Evolutionary conservation across 371 early-diverging fungal genomes (phyloP).

Genomic region (Parasitella parasitica): DNA sequence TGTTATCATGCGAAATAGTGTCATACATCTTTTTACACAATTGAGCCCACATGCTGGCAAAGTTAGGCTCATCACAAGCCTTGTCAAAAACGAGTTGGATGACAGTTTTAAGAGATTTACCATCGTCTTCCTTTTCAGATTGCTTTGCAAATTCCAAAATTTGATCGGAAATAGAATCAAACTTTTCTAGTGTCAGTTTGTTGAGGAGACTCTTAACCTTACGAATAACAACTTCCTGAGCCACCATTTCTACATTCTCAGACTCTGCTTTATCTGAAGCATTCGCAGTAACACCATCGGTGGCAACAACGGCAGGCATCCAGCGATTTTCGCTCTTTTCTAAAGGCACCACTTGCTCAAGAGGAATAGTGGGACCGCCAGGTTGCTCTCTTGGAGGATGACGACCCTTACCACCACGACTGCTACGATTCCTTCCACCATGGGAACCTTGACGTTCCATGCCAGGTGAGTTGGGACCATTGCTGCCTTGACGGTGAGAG

Average conservation of each 20-base stretch:
- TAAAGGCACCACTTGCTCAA: constrained; percentile 72
- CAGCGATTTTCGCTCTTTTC: constrained; percentile 84
- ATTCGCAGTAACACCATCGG: constrained; percentile 26
- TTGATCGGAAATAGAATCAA: constrained; percentile 81
- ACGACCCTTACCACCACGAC: constrained; percentile 56
- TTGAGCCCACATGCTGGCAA: constrained; percentile 87
- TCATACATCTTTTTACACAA: constrained; percentile 77
- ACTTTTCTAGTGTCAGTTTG: constrained; percentile 95
- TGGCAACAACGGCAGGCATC: constrained; percentile 60
- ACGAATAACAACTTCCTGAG: constrained; percentile 67
- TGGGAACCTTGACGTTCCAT: constrained; percentile 59
- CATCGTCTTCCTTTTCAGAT: constrained; percentile 68
- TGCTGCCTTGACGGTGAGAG: constrained; percentile 54
- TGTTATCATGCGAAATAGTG: constrained; percentile 33
- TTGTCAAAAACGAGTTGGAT: constrained; percentile 90
- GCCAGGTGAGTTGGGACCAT: constrained; percentile 45
- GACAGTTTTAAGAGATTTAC: constrained; percentile 72
- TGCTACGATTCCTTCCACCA: constrained; percentile 49
- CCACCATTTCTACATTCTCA: constrained; percentile 38
- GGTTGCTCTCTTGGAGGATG: constrained; percentile 37
- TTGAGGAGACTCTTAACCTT: constrained; percentile 89
- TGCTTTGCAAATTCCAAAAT: constrained; percentile 77
- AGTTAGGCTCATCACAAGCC: constrained; percentile 91
- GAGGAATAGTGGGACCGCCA: constrained; percentile 61
- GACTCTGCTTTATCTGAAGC: constrained; percentile 7